Percentiles rank a stretch among this genome's conserved stretches.
These are phyloP conservation scores for Musa beccarii DNA, from an alignment of 176 grass and related monocot genomes.

Conservation along the genomic window DNA sequence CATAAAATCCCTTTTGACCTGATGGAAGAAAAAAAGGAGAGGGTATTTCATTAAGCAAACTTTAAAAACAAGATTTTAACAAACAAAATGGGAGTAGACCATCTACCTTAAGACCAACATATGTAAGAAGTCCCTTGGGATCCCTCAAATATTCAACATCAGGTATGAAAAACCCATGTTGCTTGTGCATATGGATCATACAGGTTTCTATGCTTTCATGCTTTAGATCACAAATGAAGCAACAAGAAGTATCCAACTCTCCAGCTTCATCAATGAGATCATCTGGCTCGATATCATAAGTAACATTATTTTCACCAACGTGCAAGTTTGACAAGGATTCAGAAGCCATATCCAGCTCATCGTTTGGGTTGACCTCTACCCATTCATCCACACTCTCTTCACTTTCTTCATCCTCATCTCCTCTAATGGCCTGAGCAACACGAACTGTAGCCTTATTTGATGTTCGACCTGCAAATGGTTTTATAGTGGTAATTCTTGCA, in stretches of 20 bases:
- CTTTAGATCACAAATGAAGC: constrained; percentile 87
- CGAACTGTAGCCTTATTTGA: too few relatives aligned
- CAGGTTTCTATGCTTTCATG: constrained; percentile 72
- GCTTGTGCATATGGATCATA: constrained; percentile 97
- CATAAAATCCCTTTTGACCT: constrained; percentile 85
- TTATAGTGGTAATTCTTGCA: constrained; percentile 65
- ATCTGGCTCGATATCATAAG: constrained; percentile 20
- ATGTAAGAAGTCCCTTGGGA: constrained; percentile 76
- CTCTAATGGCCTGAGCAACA: too few relatives aligned
- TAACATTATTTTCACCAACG: constrained; percentile 28
- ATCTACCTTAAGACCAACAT: constrained; percentile 75
- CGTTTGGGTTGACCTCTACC: constrained; percentile 5
- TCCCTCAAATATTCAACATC: constrained; percentile 91
- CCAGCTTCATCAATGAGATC: constrained; percentile 64
- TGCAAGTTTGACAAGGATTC: constrained; percentile 50
- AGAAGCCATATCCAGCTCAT: constrained; percentile 44
- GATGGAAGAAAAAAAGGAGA: constrained; percentile 5
- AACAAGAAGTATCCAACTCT: constrained; percentile 66
- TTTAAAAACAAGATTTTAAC: background rate
- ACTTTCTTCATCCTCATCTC: too few relatives aligned
- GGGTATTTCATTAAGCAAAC: constrained; percentile 5
- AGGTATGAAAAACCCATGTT: constrained; percentile 96
- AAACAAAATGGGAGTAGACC: background rate
- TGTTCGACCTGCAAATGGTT: constrained; percentile 43
- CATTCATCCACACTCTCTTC: too few relatives aligned